Evolutionary conservation across 495 filamentous ascomycete species (phyloP).

Genomic region (Penicillium soppii): DNA sequence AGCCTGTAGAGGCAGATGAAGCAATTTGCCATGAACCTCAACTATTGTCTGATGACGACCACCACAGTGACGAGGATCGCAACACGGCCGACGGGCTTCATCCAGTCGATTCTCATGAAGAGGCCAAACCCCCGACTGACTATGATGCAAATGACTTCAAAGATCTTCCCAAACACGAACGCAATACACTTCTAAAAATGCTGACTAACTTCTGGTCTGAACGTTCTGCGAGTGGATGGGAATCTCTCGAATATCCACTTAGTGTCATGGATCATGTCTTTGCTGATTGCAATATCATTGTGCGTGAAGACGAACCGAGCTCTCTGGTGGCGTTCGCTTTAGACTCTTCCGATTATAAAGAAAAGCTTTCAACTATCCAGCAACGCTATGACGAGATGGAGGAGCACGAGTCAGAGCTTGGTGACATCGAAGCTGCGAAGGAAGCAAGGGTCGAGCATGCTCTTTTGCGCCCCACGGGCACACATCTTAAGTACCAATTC

Average conservation of each 20-base stretch:
- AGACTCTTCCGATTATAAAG: conserved; percentile 78
- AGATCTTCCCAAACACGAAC: conserved; percentile 87
- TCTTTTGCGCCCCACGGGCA: conserved; percentile 77
- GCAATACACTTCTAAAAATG: conserved; percentile 89
- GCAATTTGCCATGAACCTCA: conserved; percentile 51
- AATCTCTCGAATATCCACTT: conserved; percentile 89
- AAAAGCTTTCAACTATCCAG: conserved; percentile 73
- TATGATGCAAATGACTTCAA: conserved; percentile 59
- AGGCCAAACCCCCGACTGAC: conserved; percentile 56
- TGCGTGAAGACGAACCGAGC: conserved; percentile 95
- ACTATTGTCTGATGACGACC: conserved; percentile 60
- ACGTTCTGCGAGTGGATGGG: conserved; percentile 93
- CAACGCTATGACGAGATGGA: conserved; percentile 49
- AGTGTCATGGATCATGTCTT: conserved; percentile 90
- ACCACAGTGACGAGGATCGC: conserved; percentile 66
- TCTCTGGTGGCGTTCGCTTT: conserved; percentile 93
- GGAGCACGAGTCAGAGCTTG: conserved; percentile 16
- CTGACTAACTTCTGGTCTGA: conserved; percentile 98
- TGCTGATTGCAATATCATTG: conserved; percentile 95
- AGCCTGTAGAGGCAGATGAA: conserved; percentile 51
- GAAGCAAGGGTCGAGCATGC: conserved; percentile 66
- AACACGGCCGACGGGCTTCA: conserved; percentile 63
- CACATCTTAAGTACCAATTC: conserved; percentile 93
- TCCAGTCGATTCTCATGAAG: conserved; percentile 62
- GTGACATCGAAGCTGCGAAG: conserved; percentile 41